Evolutionary conservation across 306 rosid genomes (phyloP), one percentile per base, ranked within the genome.

Genomic region (Castanospermum australe): DNA sequence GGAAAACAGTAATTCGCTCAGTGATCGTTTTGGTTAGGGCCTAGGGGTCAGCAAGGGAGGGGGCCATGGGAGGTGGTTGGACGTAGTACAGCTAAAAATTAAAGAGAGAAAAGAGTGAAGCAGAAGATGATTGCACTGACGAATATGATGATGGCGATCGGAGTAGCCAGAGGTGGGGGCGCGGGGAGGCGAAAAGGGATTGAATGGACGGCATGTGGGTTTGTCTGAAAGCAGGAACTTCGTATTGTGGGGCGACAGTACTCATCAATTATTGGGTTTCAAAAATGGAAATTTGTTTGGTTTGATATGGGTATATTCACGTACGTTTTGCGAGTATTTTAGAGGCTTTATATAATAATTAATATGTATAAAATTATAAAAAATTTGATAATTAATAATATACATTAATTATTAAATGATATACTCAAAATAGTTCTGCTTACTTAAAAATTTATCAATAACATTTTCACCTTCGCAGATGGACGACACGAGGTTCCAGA

Each of bases 121-220:
- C 20, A 57, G 60, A 68, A 78, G 70, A 78, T 78, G 74, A 56
- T 56, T 44, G 76, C 18, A 56, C 44, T 41, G 32, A 68, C 20
- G 51, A 48, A 76, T 33, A 5, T 63, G 72, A 48, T 47, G 73
- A 21, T 63, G 55, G 67, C 30, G 54, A 38, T 56, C 17, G 39
- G 28, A 57, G 56, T 56, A 14, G 33, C 55, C 15, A 20, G 22
- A 14, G 54, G 78, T 24, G 67, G 55, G 77, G 41, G 39, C 51
- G 0, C 13, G 0, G 0, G 20, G 67, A 24, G 55, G 67, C 55
- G 41, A 55, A 73, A 73, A 73, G 76, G 76, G 39, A 0, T 44
- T 42, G 41, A 69, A 79, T 79, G 54, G 71, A 32, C 20, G 42
- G 22, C 59, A 59, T 22, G 25, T 4, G 69, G 62, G 10, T 28